Evolutionary conservation across 768 basidiomycete genomes (phyloP).

Genomic region (Mycena maculata): DNA sequence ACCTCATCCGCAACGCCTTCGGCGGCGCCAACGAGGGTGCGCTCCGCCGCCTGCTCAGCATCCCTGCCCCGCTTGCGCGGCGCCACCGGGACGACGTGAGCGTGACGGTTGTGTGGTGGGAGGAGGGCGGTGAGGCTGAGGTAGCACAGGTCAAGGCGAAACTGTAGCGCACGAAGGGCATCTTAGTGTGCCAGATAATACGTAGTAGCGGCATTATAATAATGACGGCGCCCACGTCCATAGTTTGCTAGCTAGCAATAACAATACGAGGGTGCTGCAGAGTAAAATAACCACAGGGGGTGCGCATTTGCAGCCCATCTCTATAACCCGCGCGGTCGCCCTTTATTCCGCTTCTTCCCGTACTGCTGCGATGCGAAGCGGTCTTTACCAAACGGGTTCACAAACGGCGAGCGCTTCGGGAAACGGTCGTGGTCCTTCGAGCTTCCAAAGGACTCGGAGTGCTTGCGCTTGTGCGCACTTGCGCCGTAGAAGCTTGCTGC

Average conservation of each 20-base stretch:
- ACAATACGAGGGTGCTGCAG: slow-evolving; percentile 6
- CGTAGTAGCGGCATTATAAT: too few relatives aligned
- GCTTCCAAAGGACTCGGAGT: slow-evolving; percentile 17
- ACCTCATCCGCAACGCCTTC: slow-evolving; percentile 92
- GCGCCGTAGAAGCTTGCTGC: slow-evolving; percentile 41
- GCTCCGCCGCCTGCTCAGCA: slow-evolving; percentile 76
- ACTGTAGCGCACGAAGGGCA: slow-evolving; percentile 55
- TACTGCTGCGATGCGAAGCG: slow-evolving; percentile 10
- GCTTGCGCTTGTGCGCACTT: slow-evolving; percentile 30
- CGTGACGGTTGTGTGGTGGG: slow-evolving; percentile 89
- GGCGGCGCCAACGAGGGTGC: slow-evolving; percentile 78
- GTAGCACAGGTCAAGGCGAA: slow-evolving; percentile 60
- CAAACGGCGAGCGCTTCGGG: slow-evolving; percentile 33
- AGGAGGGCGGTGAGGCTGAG: slow-evolving; percentile 64
- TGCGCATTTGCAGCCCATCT: too few relatives aligned
- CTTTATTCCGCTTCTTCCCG: slow-evolving; percentile 6
- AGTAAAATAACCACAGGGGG: slow-evolving; percentile 13
- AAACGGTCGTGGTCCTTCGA: slow-evolving; percentile 20
- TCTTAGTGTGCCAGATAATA: too few relatives aligned
- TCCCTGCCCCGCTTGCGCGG: slow-evolving; percentile 83
- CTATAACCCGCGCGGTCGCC: slow-evolving; percentile 19
- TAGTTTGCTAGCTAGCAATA: slow-evolving; percentile 19
- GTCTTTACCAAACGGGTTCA: slow-evolving; percentile 25
- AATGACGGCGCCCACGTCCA: too few relatives aligned
- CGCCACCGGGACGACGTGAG: slow-evolving; percentile 87